Evolutionary conservation across 2,329 filamentous ascomycete species (phyloP), one percentile per base, ranked within the genome.

Genomic region (Thermothelomyces thermophilus): DNA sequence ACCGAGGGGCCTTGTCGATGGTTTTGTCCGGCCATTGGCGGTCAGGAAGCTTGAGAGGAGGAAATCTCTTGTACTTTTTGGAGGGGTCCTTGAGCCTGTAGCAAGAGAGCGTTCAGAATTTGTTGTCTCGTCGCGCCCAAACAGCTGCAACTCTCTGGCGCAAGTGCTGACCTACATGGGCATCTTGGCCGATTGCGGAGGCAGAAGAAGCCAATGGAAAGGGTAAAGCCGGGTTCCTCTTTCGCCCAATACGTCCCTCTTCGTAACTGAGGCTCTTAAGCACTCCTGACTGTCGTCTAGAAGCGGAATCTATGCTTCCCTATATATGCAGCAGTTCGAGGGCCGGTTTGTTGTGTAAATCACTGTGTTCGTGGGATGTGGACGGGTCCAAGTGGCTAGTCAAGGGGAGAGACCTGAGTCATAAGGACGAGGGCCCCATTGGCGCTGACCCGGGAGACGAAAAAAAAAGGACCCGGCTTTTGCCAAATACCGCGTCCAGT

Each of bases 11-110:
- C 71, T 90, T 93, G 62, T 87, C 80, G 62, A 96, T 79, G 35
- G 79, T 81, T 72, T 87, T 90, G 65, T 78, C 79, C 10, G 90
- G 90, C 90, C 90, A 95, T 85, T 86, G 80, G 33, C 86, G 77
- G 66, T 88, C 74, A 24, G 82, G 80, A 35, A 89, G 72, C 62
- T 86, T 69, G 48, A 86, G 62, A 53, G 82, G 80, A 60, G 75
- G 74, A 66, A 89, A 90, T 46, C 73, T 72, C 68, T 78, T 82
- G 75, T 90, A 90, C 68, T 90, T 90, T 61, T 75, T 84, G 60
- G 79, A 88, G 35, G 86, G 85, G 60, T 89, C 82, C 62, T 84
- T 79, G 67, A 90, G 84, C 84, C 79, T 83, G 57, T 46, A 42
- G 35, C 50, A 54, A 19, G 16, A 19, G 13, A 17, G 13, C 33